A percentile compares a stretch with the other conserved stretches of the same genome.
phyloP scores from a whole-genome alignment of 805 yeast genomes.

The Yarrowia divulgata region DNA sequence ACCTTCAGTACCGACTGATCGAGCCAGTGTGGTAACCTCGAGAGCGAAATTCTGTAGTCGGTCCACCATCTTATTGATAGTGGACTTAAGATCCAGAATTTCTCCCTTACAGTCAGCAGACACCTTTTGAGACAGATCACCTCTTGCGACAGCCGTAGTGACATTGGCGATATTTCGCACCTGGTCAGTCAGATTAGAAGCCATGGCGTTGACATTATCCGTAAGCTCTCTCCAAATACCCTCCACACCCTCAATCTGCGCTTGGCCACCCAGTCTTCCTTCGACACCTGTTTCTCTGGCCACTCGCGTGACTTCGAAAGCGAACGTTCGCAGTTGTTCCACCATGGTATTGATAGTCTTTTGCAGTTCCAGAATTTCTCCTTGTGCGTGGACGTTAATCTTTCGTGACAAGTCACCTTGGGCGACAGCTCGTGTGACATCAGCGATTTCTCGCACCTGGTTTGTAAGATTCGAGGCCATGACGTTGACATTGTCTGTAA shows the following conservation, averaged over 20 bases:
- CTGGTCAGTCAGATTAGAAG: constrained; percentile 83
- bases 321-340: constrained; percentile 81
- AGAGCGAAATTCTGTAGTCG: constrained; percentile 81
- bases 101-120: constrained; percentile 87
- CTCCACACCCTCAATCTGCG: constrained; percentile 75
- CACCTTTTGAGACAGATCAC: constrained; percentile 80
- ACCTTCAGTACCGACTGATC: constrained; percentile 90
- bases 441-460: constrained; percentile 89
- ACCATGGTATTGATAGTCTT: constrained; percentile 90
- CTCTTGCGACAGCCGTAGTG: constrained; percentile 86
- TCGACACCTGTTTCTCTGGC: constrained; percentile 91
- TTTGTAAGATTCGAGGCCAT: constrained; percentile 89
- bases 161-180: constrained; percentile 88
- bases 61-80: constrained; percentile 89
- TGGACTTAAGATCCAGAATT: constrained; percentile 79
- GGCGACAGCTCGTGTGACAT: constrained; percentile 88
- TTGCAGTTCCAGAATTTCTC: constrained; percentile 84
- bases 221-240: constrained; percentile 90
- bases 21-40: constrained; percentile 84
- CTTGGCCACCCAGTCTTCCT: constrained; percentile 89
- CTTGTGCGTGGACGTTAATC: constrained; percentile 90
- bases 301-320: constrained; percentile 84
- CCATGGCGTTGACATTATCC: constrained; percentile 91
- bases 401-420: constrained; percentile 82
- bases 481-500: constrained; percentile 85